Evolutionary conservation across 257 asterid genomes (phyloP), one percentile per base, ranked within the genome.

Genomic region (Solanum pinnatisectum): DNA sequence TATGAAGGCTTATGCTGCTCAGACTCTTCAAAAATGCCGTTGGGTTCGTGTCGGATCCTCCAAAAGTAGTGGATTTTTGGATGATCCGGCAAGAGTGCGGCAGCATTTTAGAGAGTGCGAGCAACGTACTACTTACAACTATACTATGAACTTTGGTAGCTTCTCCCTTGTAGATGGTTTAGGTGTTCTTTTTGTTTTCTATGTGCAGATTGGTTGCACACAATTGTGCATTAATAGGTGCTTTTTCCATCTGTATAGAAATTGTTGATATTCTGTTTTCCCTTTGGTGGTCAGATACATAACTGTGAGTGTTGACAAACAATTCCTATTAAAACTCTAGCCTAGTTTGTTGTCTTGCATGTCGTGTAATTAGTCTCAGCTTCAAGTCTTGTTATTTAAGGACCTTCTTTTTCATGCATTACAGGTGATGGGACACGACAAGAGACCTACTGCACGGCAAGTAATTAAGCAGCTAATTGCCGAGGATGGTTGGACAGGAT

Each of bases 401-500:
- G 87, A 60, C 65, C 88, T 88, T 90, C 87, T 67, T 52, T 36
- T 79, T 16, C 27, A 46, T 81, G 88, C 73, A 79, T 52, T 89
- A 74, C 92, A 97, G 99, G 99, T 97, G 37, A 93, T 94, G 91
- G 95, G 96, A 84, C 93, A 91, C 88, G 98, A 93, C 60, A 92
- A 91, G 83, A 95, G 95, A 91, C 96, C 98, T 59, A 92, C 91
- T 56, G 93, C 96, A 78, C 91, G 92, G 89, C 96, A 95, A 91
- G 98, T 97, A 59, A 95, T 97, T 14, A 94, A 86, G 87, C 90
- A 87, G 42, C 92, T 97, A 94, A 93, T 97, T 87, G 93, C 96
- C 18, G 98, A 97, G 40, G 98, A 97, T 91, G 99, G 99, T 67
- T 97, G 99, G 99, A 90, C 93, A 36, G 99, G 99, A 88, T 89